These are phyloP conservation scores for Penicillium parvum DNA, from an alignment of 495 filamentous ascomycete genomes.

Conservation along the genomic window DNA sequence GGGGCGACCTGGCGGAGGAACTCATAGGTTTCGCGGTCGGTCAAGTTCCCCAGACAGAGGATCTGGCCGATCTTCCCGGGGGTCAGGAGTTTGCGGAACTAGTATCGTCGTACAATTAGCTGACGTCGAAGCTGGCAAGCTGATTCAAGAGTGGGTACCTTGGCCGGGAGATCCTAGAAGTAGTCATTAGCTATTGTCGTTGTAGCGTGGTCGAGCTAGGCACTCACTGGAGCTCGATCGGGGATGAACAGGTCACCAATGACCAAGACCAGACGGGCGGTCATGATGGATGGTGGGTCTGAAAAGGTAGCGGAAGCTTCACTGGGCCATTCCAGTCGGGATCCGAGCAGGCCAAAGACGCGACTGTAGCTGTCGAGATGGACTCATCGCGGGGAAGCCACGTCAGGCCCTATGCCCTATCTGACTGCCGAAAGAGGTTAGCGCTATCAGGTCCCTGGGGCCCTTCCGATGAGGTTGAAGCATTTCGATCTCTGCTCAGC, in stretches of 20 bases:
- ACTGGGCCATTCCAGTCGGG: slow-evolving; percentile 30
- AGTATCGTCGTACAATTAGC: slow-evolving; percentile 7
- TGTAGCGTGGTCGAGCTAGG: slow-evolving; percentile 1
- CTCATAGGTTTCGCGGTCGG: slow-evolving; percentile 88
- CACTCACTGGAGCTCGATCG: slow-evolving; percentile 79
- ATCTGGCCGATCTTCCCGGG: slow-evolving; percentile 98
- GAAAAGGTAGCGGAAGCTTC: slow-evolving; percentile 9
- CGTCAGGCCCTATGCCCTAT: slow-evolving; percentile 32
- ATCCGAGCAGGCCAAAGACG: neutral
- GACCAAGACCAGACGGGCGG: slow-evolving; percentile 79
- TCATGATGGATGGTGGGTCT: slow-evolving; percentile 48
- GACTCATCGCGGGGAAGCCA: slow-evolving; percentile 38
- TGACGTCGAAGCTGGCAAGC: neutral
- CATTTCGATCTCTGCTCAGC: slow-evolving; percentile 4
- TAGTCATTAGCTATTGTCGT: slow-evolving; percentile 21
- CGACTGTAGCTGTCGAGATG: slow-evolving; percentile 11
- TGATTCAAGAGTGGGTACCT: slow-evolving; percentile 53
- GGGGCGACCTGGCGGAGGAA: slow-evolving; percentile 89
- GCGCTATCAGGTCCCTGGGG: slow-evolving; percentile 1
- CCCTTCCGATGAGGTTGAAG: slow-evolving; percentile 5
- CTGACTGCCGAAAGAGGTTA: slow-evolving; percentile 1
- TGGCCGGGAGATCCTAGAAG: slow-evolving; percentile 77
- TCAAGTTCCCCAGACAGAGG: slow-evolving; percentile 94
- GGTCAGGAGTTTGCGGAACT: slow-evolving; percentile 98
- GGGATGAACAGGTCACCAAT: slow-evolving; percentile 98